These are phyloP conservation scores for Chalara sp. DNA, from an alignment of 2,329 filamentous ascomycete species.

Conservation along the genomic window DNA sequence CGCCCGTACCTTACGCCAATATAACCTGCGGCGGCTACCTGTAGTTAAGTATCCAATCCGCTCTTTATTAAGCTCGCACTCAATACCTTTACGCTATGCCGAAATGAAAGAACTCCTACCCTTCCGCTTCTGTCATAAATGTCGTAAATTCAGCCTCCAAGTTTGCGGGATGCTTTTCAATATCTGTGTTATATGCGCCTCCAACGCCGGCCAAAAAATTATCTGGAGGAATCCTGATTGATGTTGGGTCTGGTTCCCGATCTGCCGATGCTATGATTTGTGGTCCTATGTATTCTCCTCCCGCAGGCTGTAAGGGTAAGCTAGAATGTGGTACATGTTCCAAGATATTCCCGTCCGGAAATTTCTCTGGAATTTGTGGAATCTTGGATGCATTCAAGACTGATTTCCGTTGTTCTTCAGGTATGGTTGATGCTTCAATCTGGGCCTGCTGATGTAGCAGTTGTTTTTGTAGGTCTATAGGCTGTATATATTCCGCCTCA, in stretches of 20 bases:
- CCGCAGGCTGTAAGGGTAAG: neutral
- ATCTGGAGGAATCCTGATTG: slow-evolving; percentile 1
- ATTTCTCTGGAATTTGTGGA: neutral
- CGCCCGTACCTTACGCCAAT: no score
- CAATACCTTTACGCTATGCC: no score
- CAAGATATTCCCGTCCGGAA: no score
- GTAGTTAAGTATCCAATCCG: no score
- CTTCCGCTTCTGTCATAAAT: slow-evolving; percentile 6
- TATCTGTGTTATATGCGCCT: slow-evolving; percentile 10
- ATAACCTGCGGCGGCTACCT: no score
- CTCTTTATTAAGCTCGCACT: no score
- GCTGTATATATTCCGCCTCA: neutral
- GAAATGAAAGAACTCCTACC: neutral
- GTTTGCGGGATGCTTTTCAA: slow-evolving; percentile 11
- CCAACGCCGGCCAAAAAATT: slow-evolving; percentile 20
- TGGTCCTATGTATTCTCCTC: slow-evolving; percentile 6
- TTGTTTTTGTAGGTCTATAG: slow-evolving; percentile 1
- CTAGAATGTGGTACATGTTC: neutral
- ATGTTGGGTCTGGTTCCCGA: slow-evolving; percentile 10
- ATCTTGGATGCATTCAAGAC: neutral
- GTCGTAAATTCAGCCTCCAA: slow-evolving; percentile 24
- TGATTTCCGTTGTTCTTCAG: neutral
- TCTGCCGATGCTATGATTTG: slow-evolving; percentile 17
- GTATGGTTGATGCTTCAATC: slow-evolving; percentile 11
- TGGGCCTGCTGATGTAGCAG: neutral